A percentile compares a stretch with the other conserved stretches of the same genome.
Evolutionary conservation across 768 basidiomycete species (phyloP).

Genomic region (Phlegmacium glaucopus): DNA sequence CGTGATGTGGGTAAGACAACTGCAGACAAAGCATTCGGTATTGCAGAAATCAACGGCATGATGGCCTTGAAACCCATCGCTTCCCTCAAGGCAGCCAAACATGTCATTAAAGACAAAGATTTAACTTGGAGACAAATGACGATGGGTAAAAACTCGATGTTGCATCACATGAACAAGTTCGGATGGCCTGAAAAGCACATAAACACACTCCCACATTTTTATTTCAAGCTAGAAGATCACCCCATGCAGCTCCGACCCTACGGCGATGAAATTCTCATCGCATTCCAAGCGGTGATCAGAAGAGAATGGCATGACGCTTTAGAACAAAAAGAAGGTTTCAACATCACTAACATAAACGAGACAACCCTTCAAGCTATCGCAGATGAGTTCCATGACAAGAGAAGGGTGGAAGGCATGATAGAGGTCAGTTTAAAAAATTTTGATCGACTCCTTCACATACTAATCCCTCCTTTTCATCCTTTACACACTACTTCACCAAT

Average conservation of each 20-base stretch:
- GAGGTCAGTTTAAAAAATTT: not conserved
- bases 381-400: not conserved
- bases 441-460: not conserved
- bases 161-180: not conserved
- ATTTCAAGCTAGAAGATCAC: slow-evolving; percentile 4
- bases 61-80: too few relatives aligned
- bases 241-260: slow-evolving; percentile 3
- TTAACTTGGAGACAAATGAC: too few relatives aligned
- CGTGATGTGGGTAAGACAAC: too few relatives aligned
- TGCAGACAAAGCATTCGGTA: too few relatives aligned
- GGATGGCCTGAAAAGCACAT: not conserved
- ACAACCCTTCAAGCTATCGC: not conserved
- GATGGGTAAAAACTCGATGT: too few relatives aligned
- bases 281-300: not conserved
- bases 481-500: too few relatives aligned
- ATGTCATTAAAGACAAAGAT: too few relatives aligned
- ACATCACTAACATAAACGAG: not conserved
- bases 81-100: too few relatives aligned
- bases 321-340: not conserved
- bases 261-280: not conserved
- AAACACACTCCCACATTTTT: not conserved
- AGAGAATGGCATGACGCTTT: not conserved
- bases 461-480: not conserved
- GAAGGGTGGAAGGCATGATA: not conserved
- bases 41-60: too few relatives aligned